These are phyloP conservation scores for Marasmius tenuissimus DNA, from an alignment of 1,284 basidiomycete species.

Conservation along the genomic window DNA sequence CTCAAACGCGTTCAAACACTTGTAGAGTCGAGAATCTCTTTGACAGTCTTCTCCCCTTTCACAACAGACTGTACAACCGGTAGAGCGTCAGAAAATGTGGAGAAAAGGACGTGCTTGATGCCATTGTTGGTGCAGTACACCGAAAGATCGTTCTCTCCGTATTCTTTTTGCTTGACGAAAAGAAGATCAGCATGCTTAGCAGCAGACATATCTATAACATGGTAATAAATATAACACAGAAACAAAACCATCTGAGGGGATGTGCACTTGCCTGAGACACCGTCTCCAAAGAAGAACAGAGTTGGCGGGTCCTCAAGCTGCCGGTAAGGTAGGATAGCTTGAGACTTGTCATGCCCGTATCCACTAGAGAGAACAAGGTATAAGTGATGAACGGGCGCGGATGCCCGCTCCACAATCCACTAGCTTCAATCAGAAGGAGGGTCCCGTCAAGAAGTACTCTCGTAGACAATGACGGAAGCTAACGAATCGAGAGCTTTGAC, in stretches of 20 bases:
- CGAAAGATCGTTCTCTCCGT: slow-evolving; percentile 84
- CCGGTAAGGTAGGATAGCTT: slow-evolving; percentile 86
- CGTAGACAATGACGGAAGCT: too few relatives aligned
- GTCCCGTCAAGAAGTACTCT: too few relatives aligned
- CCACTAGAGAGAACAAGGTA: slow-evolving; percentile 41
- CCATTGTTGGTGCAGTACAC: slow-evolving; percentile 71
- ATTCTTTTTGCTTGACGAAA: slow-evolving; percentile 82
- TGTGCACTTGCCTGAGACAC: slow-evolving; percentile 73
- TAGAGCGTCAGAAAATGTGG: slow-evolving; percentile 63
- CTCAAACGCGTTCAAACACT: slow-evolving; percentile 11
- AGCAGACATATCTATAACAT: slow-evolving; percentile 76
- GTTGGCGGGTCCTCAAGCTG: slow-evolving; percentile 70
- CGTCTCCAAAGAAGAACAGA: slow-evolving; percentile 94
- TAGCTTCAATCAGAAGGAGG: too few relatives aligned
- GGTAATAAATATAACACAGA: not conserved
- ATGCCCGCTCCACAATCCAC: too few relatives aligned
- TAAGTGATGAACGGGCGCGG: not conserved
- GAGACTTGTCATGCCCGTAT: slow-evolving; percentile 93
- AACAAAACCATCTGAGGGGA: not conserved
- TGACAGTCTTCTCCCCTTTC: slow-evolving; percentile 46
- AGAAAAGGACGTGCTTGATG: slow-evolving; percentile 69
- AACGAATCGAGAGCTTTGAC: not conserved
- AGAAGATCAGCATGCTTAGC: slow-evolving; percentile 87
- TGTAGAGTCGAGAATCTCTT: slow-evolving; percentile 36
- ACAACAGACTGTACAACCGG: slow-evolving; percentile 67